A percentile compares a stretch with the other conserved stretches of the same genome.
Evolutionary conservation across 148 eudicot species (phyloP).

Genomic region (Simmondsia chinensis): DNA sequence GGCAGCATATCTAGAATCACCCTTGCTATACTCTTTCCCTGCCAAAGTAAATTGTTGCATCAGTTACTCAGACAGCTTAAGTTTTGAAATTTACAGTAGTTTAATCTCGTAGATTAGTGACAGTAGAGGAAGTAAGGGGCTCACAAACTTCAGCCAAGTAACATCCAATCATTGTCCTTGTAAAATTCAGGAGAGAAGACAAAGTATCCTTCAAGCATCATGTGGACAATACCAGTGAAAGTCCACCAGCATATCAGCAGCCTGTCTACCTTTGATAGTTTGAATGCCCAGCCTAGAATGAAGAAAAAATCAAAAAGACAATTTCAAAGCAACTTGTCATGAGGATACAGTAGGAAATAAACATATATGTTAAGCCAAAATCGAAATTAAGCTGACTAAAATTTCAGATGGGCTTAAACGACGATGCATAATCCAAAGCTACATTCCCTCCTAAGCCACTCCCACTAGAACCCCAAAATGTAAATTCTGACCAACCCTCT

Average conservation of each 20-base stretch:
- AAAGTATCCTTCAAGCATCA: conserved; percentile 80
- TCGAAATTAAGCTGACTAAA: too few species aligned
- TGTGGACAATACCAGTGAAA: conserved; percentile 76
- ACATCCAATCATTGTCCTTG: conserved; percentile 45
- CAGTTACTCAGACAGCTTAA: neutral
- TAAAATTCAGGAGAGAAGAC: conserved; percentile 73
- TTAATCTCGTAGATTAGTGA: neutral
- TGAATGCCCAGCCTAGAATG: too few species aligned
- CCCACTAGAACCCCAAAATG: too few species aligned
- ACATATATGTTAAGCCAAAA: too few species aligned
- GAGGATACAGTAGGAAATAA: too few species aligned
- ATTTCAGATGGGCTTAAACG: too few species aligned
- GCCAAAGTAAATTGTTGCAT: conserved; percentile 2
- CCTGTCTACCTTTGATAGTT: conserved; percentile 50
- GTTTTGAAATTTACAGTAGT: neutral
- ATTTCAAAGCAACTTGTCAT: too few species aligned
- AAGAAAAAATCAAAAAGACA: too few species aligned
- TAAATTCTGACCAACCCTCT: too few species aligned
- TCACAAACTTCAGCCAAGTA: conserved; percentile 90
- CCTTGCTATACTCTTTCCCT: conserved; percentile 98
- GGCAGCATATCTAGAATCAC: conserved; percentile 85
- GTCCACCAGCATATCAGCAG: conserved; percentile 94
- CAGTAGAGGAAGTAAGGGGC: conserved; percentile 21
- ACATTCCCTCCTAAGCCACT: too few species aligned
- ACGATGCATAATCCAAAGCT: too few species aligned